Conservation (phyloP, 2,329 filamentous ascomycete species). For the Didymella lethalis region DNA sequence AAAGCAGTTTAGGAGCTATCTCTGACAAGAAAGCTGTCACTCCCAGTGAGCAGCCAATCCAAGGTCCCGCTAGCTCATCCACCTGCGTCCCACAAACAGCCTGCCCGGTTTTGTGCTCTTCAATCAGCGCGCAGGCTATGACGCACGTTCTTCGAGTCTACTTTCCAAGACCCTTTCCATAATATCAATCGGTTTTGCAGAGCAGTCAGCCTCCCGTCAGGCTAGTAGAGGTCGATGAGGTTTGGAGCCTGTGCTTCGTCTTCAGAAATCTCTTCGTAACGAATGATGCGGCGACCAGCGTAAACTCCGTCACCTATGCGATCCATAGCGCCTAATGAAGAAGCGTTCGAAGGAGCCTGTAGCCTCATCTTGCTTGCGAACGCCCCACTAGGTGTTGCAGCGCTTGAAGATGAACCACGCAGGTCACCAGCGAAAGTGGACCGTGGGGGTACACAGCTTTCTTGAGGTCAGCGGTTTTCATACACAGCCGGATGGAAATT, state of each 20-base stretch:
- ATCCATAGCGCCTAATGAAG: neutral
- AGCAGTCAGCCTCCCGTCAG: neutral
- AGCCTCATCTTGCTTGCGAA: neutral
- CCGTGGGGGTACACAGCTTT: neutral
- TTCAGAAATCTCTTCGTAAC: constrained; percentile 10
- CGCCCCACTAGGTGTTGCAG: neutral
- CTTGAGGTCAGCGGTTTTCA: neutral
- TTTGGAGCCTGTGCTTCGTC: constrained; percentile 8
- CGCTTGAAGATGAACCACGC: neutral
- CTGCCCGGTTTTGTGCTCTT: neutral
- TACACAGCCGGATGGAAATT: neutral
- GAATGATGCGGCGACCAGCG: neutral
- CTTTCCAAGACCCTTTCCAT: neutral
- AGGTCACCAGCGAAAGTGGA: constrained; percentile 13
- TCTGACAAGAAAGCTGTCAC: neutral
- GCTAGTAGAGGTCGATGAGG: constrained; percentile 28
- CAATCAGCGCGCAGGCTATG: neutral
- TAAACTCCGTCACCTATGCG: constrained; percentile 7
- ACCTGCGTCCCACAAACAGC: neutral
- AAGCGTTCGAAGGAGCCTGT: neutral
- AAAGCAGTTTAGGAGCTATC: no score
- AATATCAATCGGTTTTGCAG: neutral
- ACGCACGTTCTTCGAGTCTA: neutral
- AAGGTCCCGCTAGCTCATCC: neutral
- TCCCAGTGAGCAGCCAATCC: no score